Base-by-base conservation (phyloP, 495 filamentous ascomycete species). In the Hypoxylon perforatum region DNA sequence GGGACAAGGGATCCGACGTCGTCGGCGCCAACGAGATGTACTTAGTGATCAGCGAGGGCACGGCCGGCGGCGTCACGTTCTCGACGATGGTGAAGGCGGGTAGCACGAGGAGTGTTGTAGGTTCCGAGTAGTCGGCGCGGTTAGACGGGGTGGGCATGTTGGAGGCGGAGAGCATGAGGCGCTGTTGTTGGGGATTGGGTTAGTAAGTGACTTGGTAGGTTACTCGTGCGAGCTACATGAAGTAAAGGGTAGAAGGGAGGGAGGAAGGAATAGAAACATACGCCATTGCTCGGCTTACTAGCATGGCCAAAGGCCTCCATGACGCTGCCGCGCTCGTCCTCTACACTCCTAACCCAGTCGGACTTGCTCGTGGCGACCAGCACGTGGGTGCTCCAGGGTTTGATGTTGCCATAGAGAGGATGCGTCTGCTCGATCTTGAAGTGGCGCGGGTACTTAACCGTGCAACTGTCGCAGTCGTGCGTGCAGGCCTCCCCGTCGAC, bases 321-420 rank as follows among this genome's bases (percentile, higher is more conserved):
- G 23, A 99, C 86, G 72, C 93, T 97, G 1, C 93, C 96, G 76
- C 88, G 86, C 80, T 98, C 95, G 68, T 98, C 91, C 44, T 87
- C 88, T 12, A 98, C 91, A 78, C 97, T 90, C 47, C 91, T 78
- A 67, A 94, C 89, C 95, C 95, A 99, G 78, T 99, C 96, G 19
- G 89, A 88, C 81, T 97, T 96, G 39, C 93, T 93, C 1, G 95
- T 99, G 10, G 94, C 95, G 15, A 99, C 92, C 38, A 99, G 82
- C 56, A 96, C 71, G 75, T 99, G 95, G 15, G 92, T 94, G 52
- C 87, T 87, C 90, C 92, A 99, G 9, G 89, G 92, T 63, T 95
- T 93, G 36, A 98, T 86, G 45, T 91, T 82, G 2, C 95, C 95
- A 73, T 95, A 98, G 25, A 99, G 78, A 71, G 90, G 81, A 60